Percentiles rank a stretch among this genome's conserved stretches.
phyloP scores from a whole-genome alignment of 2,329 filamentous ascomycete species.

The Diaporthe vaccinii region DNA sequence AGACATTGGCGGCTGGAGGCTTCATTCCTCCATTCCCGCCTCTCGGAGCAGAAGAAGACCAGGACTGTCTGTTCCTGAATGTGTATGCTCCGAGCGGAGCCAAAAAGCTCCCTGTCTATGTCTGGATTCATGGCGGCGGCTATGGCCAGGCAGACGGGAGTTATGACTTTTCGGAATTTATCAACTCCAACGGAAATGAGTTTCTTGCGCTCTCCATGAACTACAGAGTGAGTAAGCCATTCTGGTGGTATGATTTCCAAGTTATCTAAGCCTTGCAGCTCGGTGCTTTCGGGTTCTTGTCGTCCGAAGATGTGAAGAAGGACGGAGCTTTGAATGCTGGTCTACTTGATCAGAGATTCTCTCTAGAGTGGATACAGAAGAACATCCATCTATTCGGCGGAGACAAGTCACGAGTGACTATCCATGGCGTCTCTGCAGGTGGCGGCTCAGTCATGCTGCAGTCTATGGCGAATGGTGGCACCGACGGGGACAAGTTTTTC shows the following conservation, averaged over 20 bases:
- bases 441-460: conserved; percentile 21
- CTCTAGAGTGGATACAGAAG: conserved; percentile 3
- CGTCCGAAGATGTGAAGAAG: conserved; percentile 5
- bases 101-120: conserved; percentile 2
- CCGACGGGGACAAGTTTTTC: conserved; percentile 5
- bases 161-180: not conserved
- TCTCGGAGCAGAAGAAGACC: not conserved
- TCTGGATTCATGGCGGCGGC: conserved; percentile 3
- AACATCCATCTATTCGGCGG: not conserved
- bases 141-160: not conserved
- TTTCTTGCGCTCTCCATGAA: conserved; percentile 5
- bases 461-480: not conserved
- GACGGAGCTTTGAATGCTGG: not conserved
- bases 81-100: not conserved
- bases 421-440: conserved; percentile 7
- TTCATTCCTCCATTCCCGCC: not conserved
- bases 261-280: not conserved
- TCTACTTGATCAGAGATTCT: conserved; percentile 6
- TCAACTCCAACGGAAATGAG: not conserved
- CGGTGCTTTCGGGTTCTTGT: conserved; percentile 9
- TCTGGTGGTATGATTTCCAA: too few species aligned
- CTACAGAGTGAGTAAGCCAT: not conserved
- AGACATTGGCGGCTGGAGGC: not conserved
- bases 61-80: conserved; percentile 9
- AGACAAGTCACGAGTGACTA: not conserved